Percentiles rank a stretch among this genome's conserved stretches.
These are phyloP conservation scores for Scleroderma bovista DNA, from an alignment of 768 basidiomycete species.

Conservation along the genomic window DNA sequence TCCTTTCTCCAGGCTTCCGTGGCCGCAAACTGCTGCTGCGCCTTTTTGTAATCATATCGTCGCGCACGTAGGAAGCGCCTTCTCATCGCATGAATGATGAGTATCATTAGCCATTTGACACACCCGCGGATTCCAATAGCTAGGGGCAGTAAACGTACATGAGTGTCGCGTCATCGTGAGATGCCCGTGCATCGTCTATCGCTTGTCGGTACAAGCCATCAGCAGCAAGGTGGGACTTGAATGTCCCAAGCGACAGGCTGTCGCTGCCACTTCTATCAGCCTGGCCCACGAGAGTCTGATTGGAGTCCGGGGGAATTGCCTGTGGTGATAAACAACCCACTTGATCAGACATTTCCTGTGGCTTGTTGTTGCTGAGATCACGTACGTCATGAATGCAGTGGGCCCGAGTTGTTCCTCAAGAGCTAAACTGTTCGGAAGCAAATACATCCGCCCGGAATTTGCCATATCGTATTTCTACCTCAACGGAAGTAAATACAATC, in stretches of 20 bases:
- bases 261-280: neutral
- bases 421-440: too few species aligned
- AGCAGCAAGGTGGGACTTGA: constrained; percentile 47
- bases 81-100: constrained; percentile 1
- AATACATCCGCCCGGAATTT: neutral
- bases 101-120: neutral
- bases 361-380: too few species aligned
- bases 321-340: neutral
- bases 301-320: neutral
- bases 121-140: neutral
- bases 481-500: too few species aligned
- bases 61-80: constrained; percentile 82
- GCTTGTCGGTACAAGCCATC: constrained; percentile 48
- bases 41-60: constrained; percentile 54
- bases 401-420: too few species aligned
- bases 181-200: constrained; percentile 31
- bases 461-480: too few species aligned
- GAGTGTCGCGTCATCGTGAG: constrained; percentile 63
- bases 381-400: too few species aligned
- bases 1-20: constrained; percentile 64
- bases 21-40: constrained; percentile 64
- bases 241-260: constrained; percentile 31
- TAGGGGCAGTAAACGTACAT: constrained; percentile 39
- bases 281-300: too few species aligned
- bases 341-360: neutral